phyloP scores from a whole-genome alignment of 192 early-diverging fungal genomes.

The Rhizophagus prolifer region DNA sequence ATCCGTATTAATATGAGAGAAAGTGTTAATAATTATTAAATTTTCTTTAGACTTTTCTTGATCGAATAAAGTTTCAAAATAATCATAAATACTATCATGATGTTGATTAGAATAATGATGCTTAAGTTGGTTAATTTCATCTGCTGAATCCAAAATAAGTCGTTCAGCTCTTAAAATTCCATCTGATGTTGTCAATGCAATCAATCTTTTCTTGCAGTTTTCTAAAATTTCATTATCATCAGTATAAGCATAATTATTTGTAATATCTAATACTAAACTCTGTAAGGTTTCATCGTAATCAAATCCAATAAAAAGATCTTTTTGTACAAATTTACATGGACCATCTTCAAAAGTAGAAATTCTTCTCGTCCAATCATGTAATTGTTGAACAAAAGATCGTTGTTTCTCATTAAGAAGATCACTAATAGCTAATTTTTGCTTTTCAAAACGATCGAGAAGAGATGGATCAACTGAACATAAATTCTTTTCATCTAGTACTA shows the following conservation, averaged over 20 bases:
- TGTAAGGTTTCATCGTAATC: slow-evolving; percentile 25
- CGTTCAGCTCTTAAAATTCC: slow-evolving; percentile 18
- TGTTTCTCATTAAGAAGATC: neutral
- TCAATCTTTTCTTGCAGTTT: slow-evolving; percentile 7
- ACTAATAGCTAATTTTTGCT: slow-evolving; percentile 13
- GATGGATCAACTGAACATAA: slow-evolving; percentile 12
- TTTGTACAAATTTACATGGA: neutral
- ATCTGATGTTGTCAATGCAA: slow-evolving; percentile 20
- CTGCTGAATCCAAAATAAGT: neutral
- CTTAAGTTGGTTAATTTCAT: slow-evolving; percentile 5
- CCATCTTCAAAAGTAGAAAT: slow-evolving; percentile 6
- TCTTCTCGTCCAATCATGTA: neutral
- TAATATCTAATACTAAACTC: slow-evolving; percentile 23
- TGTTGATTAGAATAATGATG: slow-evolving; percentile 9
- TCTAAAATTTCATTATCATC: slow-evolving; percentile 2
- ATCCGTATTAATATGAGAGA: slow-evolving; percentile 24
- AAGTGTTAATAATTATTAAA: slow-evolving; percentile 14
- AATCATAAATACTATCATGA: slow-evolving; percentile 6
- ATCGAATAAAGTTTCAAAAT: slow-evolving; percentile 6
- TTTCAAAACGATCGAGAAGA: slow-evolving; percentile 23
- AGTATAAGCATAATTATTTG: neutral
- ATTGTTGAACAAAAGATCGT: neutral
- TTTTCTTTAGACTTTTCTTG: neutral
- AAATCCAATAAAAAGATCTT: slow-evolving; percentile 24
- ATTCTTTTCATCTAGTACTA: slow-evolving; percentile 21